Evolutionary conservation across 305 asterid genomes (phyloP), one percentile per base, ranked within the genome.

Genomic region (Vinca major): DNA sequence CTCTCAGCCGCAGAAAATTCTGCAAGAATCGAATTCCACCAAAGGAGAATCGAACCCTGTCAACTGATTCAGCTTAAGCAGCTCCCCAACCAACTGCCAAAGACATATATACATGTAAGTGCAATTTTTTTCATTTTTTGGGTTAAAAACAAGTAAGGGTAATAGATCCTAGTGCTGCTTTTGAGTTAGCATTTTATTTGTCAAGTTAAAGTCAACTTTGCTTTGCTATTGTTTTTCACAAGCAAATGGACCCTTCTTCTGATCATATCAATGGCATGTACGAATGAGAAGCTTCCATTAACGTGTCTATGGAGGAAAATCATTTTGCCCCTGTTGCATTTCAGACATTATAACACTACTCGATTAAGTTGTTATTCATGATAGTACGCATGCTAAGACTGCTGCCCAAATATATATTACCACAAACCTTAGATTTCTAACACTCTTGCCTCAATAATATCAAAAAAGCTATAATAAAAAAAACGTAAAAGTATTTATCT

Each of bases 181-280:
- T 65, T 36, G 66, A 48, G 70, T 16, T 58, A 48, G 54, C 47
- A 20, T 16, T 12, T 44, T 4, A 16, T 36, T 55, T 37, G 36
- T 55, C 49, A 65, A 45, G 72, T 48, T 17, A 21, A 50, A 56
- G 70, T 49, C 45, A 41, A 8, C 43, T 44, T 64, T 37, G 65
- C 48, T 61, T 61, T 63, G 48, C 53, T 1, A 57, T 66, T 65
- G 71, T 56, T 57, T 62, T 3, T 5, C 62, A 65, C 76, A 65
- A 39, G 71, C 36, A 36, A 65, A 65, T 36, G 71, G 67, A 71
- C 75, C 75, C 52, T 55, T 5, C 12, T 37, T 3, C 10, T 33
- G 58, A 65, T 65, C 67, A 66, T 43, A 49, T 48, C 48, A 39
- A 10, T 39, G 37, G 62, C 63, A 72, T 48, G 63, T 56, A 64